Conservation (phyloP, 2,329 filamentous ascomycete species). For the Aspergillus eucalypticola region DNA sequence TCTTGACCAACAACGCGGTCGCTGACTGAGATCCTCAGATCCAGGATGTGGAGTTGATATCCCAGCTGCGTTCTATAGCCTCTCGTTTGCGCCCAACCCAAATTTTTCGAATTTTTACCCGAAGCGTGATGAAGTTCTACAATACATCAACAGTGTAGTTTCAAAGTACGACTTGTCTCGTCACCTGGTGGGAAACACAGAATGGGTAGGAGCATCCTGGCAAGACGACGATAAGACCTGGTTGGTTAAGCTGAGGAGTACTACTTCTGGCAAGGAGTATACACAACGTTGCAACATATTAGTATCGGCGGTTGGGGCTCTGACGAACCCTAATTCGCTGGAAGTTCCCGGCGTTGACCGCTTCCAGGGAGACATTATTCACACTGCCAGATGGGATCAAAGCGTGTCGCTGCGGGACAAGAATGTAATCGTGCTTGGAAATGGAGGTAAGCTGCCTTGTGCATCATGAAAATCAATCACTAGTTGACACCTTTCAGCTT, state of each 20-base stretch:
- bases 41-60: slow-evolving; percentile 21
- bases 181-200: slow-evolving; percentile 9
- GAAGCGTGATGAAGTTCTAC: slow-evolving; percentile 10
- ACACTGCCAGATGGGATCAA: slow-evolving; percentile 18
- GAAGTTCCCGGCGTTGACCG: slow-evolving; percentile 2
- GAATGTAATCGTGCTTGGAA: slow-evolving; percentile 19
- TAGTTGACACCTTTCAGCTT: slow-evolving; percentile 6
- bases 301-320: slow-evolving; percentile 17
- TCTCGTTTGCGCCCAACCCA: slow-evolving; percentile 17
- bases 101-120: slow-evolving; percentile 12
- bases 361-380: slow-evolving; percentile 15
- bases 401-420: not conserved
- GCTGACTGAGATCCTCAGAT: not conserved
- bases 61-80: slow-evolving; percentile 15
- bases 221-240: slow-evolving; percentile 10
- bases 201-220: slow-evolving; percentile 18
- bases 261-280: slow-evolving; percentile 2
- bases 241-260: slow-evolving; percentile 7
- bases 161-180: not conserved
- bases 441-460: slow-evolving; percentile 12
- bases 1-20: not conserved
- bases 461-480: not conserved
- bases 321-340: slow-evolving; percentile 11
- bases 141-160: slow-evolving; percentile 11
- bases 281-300: slow-evolving; percentile 11